phyloP scores from a whole-genome alignment of 148 eudicot species.

The Vaccinium macrocarpon region DNA sequence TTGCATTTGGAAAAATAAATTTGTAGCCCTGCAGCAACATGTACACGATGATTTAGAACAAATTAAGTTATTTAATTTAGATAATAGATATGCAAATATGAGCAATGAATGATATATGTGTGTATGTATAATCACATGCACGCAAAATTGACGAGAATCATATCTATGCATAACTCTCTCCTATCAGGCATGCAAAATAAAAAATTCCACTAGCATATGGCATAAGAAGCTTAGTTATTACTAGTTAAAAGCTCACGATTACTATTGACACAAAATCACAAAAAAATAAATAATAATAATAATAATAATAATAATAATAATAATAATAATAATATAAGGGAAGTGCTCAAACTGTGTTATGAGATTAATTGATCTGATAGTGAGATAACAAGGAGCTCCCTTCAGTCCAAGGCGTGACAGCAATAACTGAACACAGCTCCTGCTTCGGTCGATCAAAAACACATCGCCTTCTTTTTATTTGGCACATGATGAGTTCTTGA shows the following conservation, averaged over 20 bases:
- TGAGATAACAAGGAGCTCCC: constrained; percentile 53
- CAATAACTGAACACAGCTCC: constrained; percentile 40
- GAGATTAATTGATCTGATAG: neutral
- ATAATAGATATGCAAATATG: neutral
- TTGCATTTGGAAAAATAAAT: neutral
- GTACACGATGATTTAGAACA: neutral
- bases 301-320: neutral
- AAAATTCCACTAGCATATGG: neutral
- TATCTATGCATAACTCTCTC: too few relatives aligned
- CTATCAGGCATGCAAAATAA: too few relatives aligned
- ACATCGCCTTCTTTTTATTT: neutral
- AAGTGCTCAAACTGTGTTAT: neutral
- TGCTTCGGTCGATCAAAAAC: constrained; percentile 49
- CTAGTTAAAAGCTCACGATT: neutral
- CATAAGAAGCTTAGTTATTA: neutral
- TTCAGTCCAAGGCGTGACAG: constrained; percentile 69
- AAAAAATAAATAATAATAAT: neutral
- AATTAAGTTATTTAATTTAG: neutral
- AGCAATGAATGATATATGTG: neutral
- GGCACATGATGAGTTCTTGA: constrained; percentile 35
- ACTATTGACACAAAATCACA: neutral
- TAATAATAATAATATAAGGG: neutral
- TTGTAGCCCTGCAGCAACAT: neutral
- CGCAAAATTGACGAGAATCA: neutral
- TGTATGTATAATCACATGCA: neutral